Conservation (phyloP, 2,329 filamentous ascomycete genomes). For the Hortaea sp. region DNA sequence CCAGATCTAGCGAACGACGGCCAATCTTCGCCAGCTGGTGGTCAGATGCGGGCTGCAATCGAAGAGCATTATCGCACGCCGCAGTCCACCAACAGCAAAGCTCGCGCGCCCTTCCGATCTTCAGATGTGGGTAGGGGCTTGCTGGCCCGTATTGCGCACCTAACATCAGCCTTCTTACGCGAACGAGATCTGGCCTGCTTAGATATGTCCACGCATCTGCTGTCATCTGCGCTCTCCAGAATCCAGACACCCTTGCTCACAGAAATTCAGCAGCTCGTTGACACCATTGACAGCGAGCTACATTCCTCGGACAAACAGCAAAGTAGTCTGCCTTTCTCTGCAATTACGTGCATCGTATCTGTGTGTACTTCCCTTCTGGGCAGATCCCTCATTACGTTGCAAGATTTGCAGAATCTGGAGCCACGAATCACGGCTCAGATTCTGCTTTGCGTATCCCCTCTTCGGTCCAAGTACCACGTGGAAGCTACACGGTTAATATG, state of each 20-base stretch:
- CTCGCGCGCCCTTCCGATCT: background rate
- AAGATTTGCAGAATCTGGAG: constrained; percentile 41
- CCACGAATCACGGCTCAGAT: constrained; percentile 58
- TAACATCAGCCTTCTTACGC: background rate
- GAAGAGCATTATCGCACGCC: background rate
- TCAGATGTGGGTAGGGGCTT: background rate
- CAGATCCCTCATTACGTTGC: constrained; percentile 5
- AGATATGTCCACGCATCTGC: background rate
- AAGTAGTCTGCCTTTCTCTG: constrained; percentile 9
- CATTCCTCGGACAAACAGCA: background rate
- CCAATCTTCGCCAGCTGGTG: no score
- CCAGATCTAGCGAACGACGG: no score
- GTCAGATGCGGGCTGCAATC: no score
- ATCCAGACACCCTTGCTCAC: background rate
- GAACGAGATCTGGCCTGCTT: background rate
- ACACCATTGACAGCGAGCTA: background rate
- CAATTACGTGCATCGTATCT: constrained; percentile 13
- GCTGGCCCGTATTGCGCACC: background rate
- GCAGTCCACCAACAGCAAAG: background rate
- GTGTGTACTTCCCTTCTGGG: constrained; percentile 8
- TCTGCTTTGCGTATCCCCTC: constrained; percentile 74
- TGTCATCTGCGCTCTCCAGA: background rate
- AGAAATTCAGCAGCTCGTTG: background rate
- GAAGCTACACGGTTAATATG: constrained; percentile 81
- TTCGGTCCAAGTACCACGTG: constrained; percentile 84